Conservation (phyloP, 805 yeast genomes). For the Candida tallmaniae region DNA sequence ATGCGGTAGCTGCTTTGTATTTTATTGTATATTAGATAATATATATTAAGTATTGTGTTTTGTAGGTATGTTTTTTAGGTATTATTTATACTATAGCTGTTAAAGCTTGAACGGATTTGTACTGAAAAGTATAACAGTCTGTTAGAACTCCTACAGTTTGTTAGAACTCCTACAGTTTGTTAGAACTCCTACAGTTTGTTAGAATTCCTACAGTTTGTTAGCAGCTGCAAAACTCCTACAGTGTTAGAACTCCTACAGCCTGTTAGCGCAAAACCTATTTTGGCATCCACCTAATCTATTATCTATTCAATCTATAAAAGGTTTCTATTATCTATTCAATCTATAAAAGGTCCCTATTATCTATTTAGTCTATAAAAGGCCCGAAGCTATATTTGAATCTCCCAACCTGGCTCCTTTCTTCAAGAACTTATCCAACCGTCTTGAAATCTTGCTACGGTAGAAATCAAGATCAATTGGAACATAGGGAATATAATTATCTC, state of each 20-base stretch:
- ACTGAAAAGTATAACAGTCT: background rate
- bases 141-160: background rate
- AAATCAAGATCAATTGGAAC: constrained; percentile 20
- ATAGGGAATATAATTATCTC: constrained; percentile 21
- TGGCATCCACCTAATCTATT: background rate
- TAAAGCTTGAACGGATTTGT: background rate
- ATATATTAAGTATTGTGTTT: background rate
- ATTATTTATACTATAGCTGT: background rate
- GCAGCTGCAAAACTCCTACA: no score
- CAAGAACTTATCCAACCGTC: constrained; percentile 17
- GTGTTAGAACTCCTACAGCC: no score
- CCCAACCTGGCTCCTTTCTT: constrained; percentile 20
- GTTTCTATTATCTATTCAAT: background rate
- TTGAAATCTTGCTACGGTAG: constrained; percentile 19
- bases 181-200: no score
- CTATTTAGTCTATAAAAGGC: background rate
- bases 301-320: background rate
- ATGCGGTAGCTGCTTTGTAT: constrained; percentile 11
- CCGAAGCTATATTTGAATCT: constrained; percentile 8
- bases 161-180: no score
- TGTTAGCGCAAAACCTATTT: background rate
- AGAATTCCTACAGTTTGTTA: no score
- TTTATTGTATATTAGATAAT: constrained; percentile 24
- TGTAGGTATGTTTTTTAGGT: background rate
- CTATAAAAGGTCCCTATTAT: no score